Conservation (phyloP, 169 alveolate genomes). For the Plasmodium gonderi region DNA sequence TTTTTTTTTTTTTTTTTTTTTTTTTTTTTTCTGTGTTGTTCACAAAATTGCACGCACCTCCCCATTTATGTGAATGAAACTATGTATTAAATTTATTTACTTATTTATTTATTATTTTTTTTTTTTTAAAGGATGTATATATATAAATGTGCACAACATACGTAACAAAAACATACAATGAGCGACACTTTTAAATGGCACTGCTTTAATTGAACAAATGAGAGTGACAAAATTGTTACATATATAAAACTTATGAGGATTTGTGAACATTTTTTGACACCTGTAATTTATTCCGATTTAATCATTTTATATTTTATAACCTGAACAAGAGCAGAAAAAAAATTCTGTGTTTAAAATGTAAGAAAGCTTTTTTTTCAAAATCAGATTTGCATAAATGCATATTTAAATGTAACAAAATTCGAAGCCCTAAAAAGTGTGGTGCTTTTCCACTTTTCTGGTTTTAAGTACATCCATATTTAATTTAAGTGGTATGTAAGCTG, state of each 20-base stretch:
- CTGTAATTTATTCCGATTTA: neutral
- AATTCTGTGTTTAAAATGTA: neutral
- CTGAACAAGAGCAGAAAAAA: neutral
- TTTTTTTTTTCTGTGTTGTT: neutral
- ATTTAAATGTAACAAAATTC: neutral
- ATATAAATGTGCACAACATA: neutral
- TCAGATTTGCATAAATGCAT: neutral
- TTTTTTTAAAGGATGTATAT: neutral
- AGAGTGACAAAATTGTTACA: neutral
- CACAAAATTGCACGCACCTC: neutral
- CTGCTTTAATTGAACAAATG: neutral
- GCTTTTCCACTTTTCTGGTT: neutral
- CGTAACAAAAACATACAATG: neutral
- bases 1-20: conserved; percentile 8
- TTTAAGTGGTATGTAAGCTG: neutral
- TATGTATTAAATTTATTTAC: no score
- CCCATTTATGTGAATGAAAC: no score
- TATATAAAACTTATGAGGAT: neutral
- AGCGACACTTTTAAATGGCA: neutral
- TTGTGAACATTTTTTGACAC: neutral
- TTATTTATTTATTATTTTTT: neutral
- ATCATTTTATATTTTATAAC: neutral
- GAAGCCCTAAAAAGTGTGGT: neutral
- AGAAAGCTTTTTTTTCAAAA: neutral
- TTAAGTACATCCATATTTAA: neutral